Conservation (phyloP, 2,329 filamentous ascomycete genomes). For the Exophiala aquamarina region DNA sequence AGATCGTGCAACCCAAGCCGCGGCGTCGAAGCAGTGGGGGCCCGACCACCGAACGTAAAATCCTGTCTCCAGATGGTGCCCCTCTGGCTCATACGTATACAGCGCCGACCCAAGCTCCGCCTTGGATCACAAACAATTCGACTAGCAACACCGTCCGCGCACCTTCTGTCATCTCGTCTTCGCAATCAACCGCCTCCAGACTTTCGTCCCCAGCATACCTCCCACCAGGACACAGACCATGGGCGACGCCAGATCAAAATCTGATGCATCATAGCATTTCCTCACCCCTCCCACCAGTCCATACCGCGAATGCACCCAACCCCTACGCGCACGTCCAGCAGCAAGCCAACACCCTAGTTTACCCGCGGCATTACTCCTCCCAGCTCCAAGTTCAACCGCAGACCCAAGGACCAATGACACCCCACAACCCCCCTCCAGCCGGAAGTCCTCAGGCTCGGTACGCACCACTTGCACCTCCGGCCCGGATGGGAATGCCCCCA, state of each 20-base stretch:
- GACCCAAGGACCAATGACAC: constrained; percentile 1
- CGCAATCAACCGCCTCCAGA: constrained; percentile 17
- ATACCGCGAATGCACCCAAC: constrained; percentile 19
- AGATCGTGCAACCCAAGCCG: constrained; percentile 17
- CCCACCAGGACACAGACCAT: constrained; percentile 23
- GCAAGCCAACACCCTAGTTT: constrained; percentile 5
- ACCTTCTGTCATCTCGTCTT: constrained; percentile 15
- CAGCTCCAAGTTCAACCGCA: constrained; percentile 5
- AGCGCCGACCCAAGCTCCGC: constrained; percentile 5
- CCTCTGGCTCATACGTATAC: constrained; percentile 11
- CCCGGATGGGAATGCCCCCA: constrained; percentile 13
- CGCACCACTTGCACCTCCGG: constrained; percentile 4
- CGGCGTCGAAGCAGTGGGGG: constrained; percentile 15
- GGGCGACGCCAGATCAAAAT: constrained; percentile 24
- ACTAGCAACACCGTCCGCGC: constrained; percentile 6
- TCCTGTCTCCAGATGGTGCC: constrained; percentile 5
- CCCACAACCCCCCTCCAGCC: neutral
- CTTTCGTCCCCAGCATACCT: constrained; percentile 20
- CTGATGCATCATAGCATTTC: constrained; percentile 24
- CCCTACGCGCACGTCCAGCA: constrained; percentile 12
- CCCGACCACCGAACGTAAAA: constrained; percentile 13
- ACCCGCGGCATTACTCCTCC: constrained; percentile 8
- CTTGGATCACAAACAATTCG: constrained; percentile 6
- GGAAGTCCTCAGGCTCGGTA: constrained; percentile 14
- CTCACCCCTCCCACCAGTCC: constrained; percentile 22